These are phyloP conservation scores for Podospora sp. DNA, from an alignment of 495 filamentous ascomycete genomes.

Conservation along the genomic window DNA sequence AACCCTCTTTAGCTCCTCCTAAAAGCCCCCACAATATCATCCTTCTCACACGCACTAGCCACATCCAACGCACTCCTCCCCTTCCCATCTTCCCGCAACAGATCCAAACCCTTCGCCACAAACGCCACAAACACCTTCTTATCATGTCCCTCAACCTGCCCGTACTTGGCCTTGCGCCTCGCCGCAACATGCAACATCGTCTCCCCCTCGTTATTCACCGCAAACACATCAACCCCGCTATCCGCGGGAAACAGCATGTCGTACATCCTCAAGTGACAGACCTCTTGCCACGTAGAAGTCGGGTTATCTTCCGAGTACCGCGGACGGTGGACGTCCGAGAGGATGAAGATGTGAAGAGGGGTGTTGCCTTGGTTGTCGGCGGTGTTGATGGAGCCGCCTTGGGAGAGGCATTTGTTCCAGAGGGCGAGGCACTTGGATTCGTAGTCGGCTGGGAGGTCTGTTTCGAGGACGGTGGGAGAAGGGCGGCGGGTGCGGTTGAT, in stretches of 20 bases:
- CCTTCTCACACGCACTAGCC: conserved; percentile 40
- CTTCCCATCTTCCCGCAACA: conserved; percentile 36
- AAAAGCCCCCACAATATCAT: conserved; percentile 40
- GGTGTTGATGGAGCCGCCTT: conserved; percentile 13
- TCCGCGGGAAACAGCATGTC: conserved; percentile 5
- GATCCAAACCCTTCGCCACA: conserved; percentile 38
- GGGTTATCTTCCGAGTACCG: background rate
- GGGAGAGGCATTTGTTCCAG: conserved; percentile 17
- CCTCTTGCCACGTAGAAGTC: background rate
- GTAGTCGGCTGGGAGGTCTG: background rate
- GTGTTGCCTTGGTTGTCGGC: conserved; percentile 32
- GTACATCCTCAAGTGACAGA: conserved; percentile 1
- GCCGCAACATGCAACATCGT: conserved; percentile 39
- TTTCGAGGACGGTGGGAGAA: background rate
- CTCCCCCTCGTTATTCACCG: conserved; percentile 32
- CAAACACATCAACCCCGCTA: conserved; percentile 33
- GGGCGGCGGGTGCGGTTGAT: background rate
- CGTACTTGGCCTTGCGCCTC: conserved; percentile 16
- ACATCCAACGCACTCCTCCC: conserved; percentile 40
- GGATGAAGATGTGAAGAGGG: conserved; percentile 32
- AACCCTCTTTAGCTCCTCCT: conserved; percentile 6
- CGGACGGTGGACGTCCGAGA: background rate
- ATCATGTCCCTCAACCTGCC: conserved; percentile 8
- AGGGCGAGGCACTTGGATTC: conserved; percentile 1
- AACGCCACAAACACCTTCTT: conserved; percentile 31